Evolutionary conservation across 306 rosid genomes (phyloP), one percentile per base, ranked within the genome.

Genomic region (Alnus glutinosa): DNA sequence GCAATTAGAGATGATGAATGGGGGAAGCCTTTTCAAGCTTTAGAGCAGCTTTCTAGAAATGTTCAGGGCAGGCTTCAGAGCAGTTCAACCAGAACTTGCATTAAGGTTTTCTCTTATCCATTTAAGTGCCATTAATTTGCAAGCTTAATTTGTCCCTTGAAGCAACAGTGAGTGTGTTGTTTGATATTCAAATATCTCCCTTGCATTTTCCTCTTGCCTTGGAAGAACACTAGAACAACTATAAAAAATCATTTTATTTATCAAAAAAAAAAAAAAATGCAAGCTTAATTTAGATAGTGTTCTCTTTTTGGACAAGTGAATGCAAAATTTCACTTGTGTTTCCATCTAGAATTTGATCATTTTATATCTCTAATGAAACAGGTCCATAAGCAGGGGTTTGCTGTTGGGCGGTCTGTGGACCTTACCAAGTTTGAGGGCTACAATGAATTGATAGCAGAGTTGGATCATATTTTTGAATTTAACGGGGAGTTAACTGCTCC

Each of bases 321-420:
- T 68, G 15, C 44, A 42, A 68, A 68, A 39, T 68, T n/a, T n/a
- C 51, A 39, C 30, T 68, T 10, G n/a, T 18, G 32, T 68, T 42
- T 39, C 49, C 72, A 39, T 42, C 51, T 9, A 39, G 23, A 39
- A 68, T 9, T 42, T 59, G 15, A 59, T 59, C 13, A 2, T 10
- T 59, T 28, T 59, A 23, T 10, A 23, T 10, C 5, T 59, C 13
- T 10, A 59, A 28, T 59, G 66, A 59, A 67, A 67, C 83, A 88
- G 92, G 92, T 86, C 47, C 88, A 88, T 66, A 88, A 84, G 87
- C 89, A 86, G 78, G 92, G 92, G 62, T 80, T 84, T 77, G 88
- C 89, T 59, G 83, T 88, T 44, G 92, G 92, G 75, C 86, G 89
- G 81, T 86, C 87, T 51, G 85, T 88, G 9, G 92, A 88, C 78